Evolutionary conservation across 768 basidiomycete species (phyloP).

Genomic region (Tylopilus subfusipes): DNA sequence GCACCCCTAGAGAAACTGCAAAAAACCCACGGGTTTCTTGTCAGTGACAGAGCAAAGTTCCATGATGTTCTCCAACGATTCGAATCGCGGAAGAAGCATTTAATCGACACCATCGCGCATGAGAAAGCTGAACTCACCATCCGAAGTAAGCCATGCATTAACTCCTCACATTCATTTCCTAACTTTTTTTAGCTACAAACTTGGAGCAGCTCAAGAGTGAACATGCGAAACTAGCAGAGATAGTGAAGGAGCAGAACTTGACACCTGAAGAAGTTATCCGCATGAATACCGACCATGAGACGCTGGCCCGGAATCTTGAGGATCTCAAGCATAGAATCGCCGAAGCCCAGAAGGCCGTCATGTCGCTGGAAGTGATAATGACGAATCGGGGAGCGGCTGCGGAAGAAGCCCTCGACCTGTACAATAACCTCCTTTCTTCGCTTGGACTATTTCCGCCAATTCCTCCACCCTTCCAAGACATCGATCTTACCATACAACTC

Average conservation of each 20-base stretch:
- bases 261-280: conserved; percentile 85
- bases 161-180: neutral
- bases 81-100: conserved; percentile 63
- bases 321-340: conserved; percentile 74
- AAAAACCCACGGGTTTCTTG: conserved; percentile 59
- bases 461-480: conserved; percentile 61
- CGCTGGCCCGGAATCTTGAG: conserved; percentile 65
- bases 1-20: conserved; percentile 62
- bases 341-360: conserved; percentile 67
- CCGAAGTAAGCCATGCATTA: conserved; percentile 41
- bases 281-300: conserved; percentile 90
- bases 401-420: conserved; percentile 78
- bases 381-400: conserved; percentile 75
- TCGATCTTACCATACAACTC: conserved; percentile 78
- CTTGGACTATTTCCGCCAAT: conserved; percentile 78
- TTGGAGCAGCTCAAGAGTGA: conserved; percentile 64
- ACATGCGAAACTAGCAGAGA: conserved; percentile 54
- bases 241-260: conserved; percentile 85
- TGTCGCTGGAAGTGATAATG: conserved; percentile 80
- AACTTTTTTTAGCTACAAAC: conserved; percentile 44
- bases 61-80: conserved; percentile 70
- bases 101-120: conserved; percentile 61
- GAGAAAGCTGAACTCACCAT: conserved; percentile 62
- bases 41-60: conserved; percentile 75
- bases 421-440: conserved; percentile 68